A percentile compares a stretch with the other conserved stretches of the same genome.
phyloP scores from a whole-genome alignment of 164 flowering plant genomes.

The Euptelea pleiosperma region DNA sequence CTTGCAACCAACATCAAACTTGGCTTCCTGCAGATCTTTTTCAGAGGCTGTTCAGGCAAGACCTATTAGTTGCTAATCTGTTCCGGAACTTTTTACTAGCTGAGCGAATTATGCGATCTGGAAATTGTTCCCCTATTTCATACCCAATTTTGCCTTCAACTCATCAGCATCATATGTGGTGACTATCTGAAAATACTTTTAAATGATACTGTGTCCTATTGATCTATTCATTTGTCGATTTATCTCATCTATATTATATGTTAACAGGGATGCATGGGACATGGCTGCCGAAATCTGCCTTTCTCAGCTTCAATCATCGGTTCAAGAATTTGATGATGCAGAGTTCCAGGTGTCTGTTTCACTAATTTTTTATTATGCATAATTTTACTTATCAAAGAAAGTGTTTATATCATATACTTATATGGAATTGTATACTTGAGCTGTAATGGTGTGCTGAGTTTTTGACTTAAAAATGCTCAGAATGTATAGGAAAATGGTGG shows the following conservation, averaged over 20 bases:
- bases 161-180: constrained; percentile 99
- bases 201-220: background rate
- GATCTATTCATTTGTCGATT: constrained; percentile 8
- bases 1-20: constrained; percentile 4
- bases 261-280: constrained; percentile 97
- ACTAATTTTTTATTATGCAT: too few species aligned
- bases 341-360: constrained; percentile 69
- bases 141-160: constrained; percentile 91
- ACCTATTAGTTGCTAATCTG: constrained; percentile 89
- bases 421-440: too few species aligned
- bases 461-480: background rate
- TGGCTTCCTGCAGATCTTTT: constrained; percentile 72
- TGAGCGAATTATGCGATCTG: constrained; percentile 98
- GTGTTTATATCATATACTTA: too few species aligned
- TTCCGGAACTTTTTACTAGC: constrained; percentile 94
- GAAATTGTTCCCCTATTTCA: constrained; percentile 94
- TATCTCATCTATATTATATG: constrained; percentile 3
- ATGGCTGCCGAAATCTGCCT: constrained; percentile 99
- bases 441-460: background rate
- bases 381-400: too few species aligned
- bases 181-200: constrained; percentile 13
- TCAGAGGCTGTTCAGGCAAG: constrained; percentile 94
- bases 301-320: constrained; percentile 72
- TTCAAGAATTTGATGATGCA: constrained; percentile 72
- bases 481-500: background rate